A percentile compares a stretch with the other conserved stretches of the same genome.
These are phyloP conservation scores for Amanita fuliginea DNA, from an alignment of 768 basidiomycete species.

Conservation along the genomic window DNA sequence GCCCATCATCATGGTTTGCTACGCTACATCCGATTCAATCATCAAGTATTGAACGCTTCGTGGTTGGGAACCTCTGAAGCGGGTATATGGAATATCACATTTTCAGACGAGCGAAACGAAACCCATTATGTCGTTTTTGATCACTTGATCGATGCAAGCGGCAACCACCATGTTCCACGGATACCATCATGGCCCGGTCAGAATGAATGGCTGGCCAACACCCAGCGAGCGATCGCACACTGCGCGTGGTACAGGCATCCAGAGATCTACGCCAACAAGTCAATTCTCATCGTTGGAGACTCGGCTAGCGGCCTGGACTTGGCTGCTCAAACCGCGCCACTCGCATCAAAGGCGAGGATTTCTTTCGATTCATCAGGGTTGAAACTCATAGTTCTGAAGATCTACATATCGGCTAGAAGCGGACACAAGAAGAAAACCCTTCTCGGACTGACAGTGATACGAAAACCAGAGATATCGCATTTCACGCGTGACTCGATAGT, in stretches of 20 bases:
- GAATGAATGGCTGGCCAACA: constrained; percentile 32
- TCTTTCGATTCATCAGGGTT: background rate
- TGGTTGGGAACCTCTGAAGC: background rate
- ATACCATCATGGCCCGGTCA: constrained; percentile 34
- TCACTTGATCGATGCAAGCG: constrained; percentile 44
- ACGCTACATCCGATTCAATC: background rate
- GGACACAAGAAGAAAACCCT: no score
- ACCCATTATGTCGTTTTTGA: constrained; percentile 24
- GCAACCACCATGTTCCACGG: constrained; percentile 43
- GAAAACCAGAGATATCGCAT: constrained; percentile 33
- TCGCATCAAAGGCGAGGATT: constrained; percentile 28
- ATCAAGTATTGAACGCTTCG: background rate
- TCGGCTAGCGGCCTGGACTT: constrained; percentile 41
- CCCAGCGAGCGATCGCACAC: constrained; percentile 32
- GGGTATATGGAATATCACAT: background rate
- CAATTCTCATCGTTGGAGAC: constrained; percentile 32
- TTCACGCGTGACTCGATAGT: constrained; percentile 33
- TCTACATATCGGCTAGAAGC: no score
- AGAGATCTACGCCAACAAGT: constrained; percentile 26
- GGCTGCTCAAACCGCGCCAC: constrained; percentile 26
- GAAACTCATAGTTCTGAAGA: background rate
- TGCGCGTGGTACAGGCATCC: constrained; percentile 44
- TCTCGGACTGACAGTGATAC: no score
- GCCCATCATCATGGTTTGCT: background rate
- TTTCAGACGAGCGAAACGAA: background rate